These are phyloP conservation scores for Cryptococcus amylolentus DNA, from an alignment of 1,284 basidiomycete genomes.

Conservation along the genomic window DNA sequence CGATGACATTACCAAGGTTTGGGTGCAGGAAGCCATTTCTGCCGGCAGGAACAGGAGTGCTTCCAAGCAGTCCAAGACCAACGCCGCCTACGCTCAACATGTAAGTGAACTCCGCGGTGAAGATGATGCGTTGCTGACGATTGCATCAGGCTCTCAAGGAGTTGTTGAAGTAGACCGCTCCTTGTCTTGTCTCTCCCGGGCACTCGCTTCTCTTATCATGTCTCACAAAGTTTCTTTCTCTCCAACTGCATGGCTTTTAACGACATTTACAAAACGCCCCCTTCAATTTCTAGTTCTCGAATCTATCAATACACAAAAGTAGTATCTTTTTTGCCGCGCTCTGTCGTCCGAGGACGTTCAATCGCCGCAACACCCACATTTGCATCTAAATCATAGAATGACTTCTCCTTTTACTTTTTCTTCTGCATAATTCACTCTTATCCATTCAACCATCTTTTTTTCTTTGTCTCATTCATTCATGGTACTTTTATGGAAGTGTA, in stretches of 20 bases:
- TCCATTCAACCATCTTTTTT: neutral
- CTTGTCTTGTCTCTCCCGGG: constrained; percentile 1
- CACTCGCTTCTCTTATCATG: neutral
- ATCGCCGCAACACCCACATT: constrained; percentile 25
- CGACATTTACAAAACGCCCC: constrained; percentile 3
- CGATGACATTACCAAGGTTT: constrained; percentile 70
- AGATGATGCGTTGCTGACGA: neutral
- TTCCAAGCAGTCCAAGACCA: constrained; percentile 52
- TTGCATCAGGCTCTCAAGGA: constrained; percentile 29
- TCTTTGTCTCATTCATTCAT: neutral
- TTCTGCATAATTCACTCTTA: neutral
- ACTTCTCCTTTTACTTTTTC: constrained; percentile 4
- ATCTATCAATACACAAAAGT: constrained; percentile 8
- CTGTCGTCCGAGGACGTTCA: constrained; percentile 47
- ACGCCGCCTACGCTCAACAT: constrained; percentile 58
- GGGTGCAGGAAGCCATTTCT: constrained; percentile 76
- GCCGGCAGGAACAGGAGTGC: constrained; percentile 53
- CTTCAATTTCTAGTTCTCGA: neutral
- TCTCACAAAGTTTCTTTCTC: neutral
- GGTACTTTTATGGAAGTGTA: neutral
- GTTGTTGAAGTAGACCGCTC: constrained; percentile 22
- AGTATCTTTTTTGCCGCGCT: constrained; percentile 35
- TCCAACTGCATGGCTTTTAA: constrained; percentile 11
- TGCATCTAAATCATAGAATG: constrained; percentile 6
- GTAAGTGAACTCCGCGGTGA: constrained; percentile 32